These are phyloP conservation scores for Ophiostoma triangulosporum DNA, from an alignment of 2,329 filamentous ascomycete genomes.

Conservation along the genomic window DNA sequence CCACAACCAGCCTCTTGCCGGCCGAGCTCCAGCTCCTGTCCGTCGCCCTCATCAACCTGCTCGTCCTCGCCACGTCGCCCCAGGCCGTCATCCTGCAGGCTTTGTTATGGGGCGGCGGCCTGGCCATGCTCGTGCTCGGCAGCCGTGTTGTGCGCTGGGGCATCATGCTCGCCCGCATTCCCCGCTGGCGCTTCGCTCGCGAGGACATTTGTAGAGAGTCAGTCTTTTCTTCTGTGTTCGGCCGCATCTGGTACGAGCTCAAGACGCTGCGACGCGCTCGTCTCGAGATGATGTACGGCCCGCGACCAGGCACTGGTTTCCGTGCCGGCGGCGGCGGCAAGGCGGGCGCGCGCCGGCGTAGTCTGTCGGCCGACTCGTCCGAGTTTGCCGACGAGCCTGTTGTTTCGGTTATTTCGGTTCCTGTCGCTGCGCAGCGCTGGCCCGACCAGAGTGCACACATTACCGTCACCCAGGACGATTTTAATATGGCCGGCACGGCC, in stretches of 20 bases:
- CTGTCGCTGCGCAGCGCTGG: background rate
- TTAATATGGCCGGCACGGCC: no score
- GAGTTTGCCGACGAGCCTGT: background rate
- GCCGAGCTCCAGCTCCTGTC: conserved; percentile 84
- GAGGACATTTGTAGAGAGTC: conserved; percentile 21
- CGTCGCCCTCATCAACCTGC: conserved; percentile 64
- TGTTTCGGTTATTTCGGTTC: no score
- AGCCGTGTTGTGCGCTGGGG: conserved; percentile 68
- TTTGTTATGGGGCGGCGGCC: conserved; percentile 71
- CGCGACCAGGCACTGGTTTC: conserved; percentile 9
- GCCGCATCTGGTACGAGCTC: conserved; percentile 22
- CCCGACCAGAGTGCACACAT: background rate
- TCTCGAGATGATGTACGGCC: conserved; percentile 22
- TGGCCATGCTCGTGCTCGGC: conserved; percentile 61
- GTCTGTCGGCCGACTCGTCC: background rate
- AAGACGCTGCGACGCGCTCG: conserved; percentile 16
- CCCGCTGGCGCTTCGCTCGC: conserved; percentile 75
- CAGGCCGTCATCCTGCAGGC: conserved; percentile 77
- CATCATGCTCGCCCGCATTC: conserved; percentile 73
- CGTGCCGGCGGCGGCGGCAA: background rate
- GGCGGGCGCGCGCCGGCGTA: background rate
- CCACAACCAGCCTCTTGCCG: conserved; percentile 74
- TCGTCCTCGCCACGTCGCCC: conserved; percentile 64
- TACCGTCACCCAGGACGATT: background rate
- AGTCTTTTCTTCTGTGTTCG: conserved; percentile 18